These are phyloP conservation scores for Colletotrichum sidae DNA, from an alignment of 2,329 filamentous ascomycete species.

Conservation along the genomic window DNA sequence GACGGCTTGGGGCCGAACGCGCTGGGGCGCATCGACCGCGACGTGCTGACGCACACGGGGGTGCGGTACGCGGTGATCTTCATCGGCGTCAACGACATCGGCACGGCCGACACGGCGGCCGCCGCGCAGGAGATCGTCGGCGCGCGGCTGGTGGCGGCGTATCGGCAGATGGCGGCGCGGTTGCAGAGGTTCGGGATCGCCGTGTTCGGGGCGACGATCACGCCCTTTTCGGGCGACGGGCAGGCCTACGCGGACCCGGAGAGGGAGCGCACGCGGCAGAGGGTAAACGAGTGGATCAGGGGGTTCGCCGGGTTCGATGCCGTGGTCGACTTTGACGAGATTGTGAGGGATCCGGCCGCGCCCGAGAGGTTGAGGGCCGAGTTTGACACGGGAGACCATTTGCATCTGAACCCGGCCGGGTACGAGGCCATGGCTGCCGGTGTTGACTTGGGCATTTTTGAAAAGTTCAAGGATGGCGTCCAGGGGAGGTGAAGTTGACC, in stretches of 20 bases:
- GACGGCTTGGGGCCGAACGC: constrained; percentile 71
- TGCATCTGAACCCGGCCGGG: constrained; percentile 68
- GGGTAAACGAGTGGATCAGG: constrained; percentile 70
- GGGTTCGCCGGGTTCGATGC: constrained; percentile 66
- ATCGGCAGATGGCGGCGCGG: constrained; percentile 65
- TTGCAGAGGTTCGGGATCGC: constrained; percentile 64
- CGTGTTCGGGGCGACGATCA: constrained; percentile 68
- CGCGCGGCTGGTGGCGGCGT: constrained; percentile 63
- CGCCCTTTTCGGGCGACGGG: constrained; percentile 55
- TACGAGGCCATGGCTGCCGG: constrained; percentile 66
- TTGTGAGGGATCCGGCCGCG: constrained; percentile 61
- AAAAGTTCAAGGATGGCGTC: constrained; percentile 42
- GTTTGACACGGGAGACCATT: constrained; percentile 69
- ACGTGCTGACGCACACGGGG: constrained; percentile 67
- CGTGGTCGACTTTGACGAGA: constrained; percentile 71
- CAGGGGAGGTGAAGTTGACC: constrained; percentile 4
- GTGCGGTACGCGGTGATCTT: constrained; percentile 69
- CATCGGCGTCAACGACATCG: constrained; percentile 75
- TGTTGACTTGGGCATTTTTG: constrained; percentile 65
- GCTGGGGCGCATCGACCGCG: constrained; percentile 66
- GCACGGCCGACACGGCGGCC: constrained; percentile 56
- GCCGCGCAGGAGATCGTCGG: constrained; percentile 58
- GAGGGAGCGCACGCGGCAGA: constrained; percentile 64
- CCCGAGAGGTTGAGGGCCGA: constrained; percentile 51
- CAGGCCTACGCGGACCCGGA: constrained; percentile 63